These are phyloP conservation scores for Ophiognomonia clavigignenti-juglandacearum DNA, from an alignment of 2,329 filamentous ascomycete genomes.

Conservation along the genomic window DNA sequence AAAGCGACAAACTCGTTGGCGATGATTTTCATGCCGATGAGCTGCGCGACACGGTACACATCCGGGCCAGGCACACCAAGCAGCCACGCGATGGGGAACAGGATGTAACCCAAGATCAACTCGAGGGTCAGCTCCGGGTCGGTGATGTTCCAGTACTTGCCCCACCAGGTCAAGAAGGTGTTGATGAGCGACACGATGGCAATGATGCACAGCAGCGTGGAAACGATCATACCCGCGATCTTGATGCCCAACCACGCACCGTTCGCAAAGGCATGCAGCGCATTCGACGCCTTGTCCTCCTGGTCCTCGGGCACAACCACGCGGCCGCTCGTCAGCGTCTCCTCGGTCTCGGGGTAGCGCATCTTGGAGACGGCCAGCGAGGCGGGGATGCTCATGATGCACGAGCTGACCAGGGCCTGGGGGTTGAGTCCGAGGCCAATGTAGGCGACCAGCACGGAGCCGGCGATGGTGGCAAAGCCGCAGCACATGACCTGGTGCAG, in stretches of 20 bases:
- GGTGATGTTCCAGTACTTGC: slow-evolving; percentile 69
- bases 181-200: slow-evolving; percentile 71
- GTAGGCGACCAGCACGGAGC: slow-evolving; percentile 81
- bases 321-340: slow-evolving; percentile 78
- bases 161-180: slow-evolving; percentile 79
- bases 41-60: slow-evolving; percentile 66
- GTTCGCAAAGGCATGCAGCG: slow-evolving; percentile 78
- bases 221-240: slow-evolving; percentile 78
- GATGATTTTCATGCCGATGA: slow-evolving; percentile 79
- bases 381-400: slow-evolving; percentile 93
- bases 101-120: slow-evolving; percentile 70
- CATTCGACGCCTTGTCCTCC: slow-evolving; percentile 71
- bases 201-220: slow-evolving; percentile 76
- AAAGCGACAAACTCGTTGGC: slow-evolving; percentile 82
- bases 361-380: slow-evolving; percentile 86
- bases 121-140: slow-evolving; percentile 67
- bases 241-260: slow-evolving; percentile 83
- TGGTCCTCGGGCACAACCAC: slow-evolving; percentile 78
- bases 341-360: slow-evolving; percentile 82
- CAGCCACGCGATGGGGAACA: slow-evolving; percentile 74
- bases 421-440: slow-evolving; percentile 78
- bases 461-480: slow-evolving; percentile 88
- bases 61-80: slow-evolving; percentile 66
- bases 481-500: slow-evolving; percentile 91
- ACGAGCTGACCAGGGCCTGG: slow-evolving; percentile 82